phyloP scores from a whole-genome alignment of 495 filamentous ascomycete species.

The Pyronema omphalodes region DNA sequence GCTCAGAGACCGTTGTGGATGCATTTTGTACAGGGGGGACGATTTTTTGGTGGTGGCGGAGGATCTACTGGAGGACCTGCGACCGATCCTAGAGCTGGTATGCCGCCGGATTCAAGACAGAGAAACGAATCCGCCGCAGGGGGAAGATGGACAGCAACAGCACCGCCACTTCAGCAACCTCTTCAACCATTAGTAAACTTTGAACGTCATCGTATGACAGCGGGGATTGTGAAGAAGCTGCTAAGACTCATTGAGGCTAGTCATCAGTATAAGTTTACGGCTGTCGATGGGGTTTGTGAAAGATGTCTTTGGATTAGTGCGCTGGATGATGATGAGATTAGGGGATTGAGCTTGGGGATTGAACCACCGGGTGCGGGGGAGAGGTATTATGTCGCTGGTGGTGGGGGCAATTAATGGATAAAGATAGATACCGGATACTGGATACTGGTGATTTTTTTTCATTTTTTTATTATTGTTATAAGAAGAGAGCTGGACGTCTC shows the following conservation, averaged over 20 bases:
- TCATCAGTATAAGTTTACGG: constrained; percentile 65
- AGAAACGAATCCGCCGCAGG: too few relatives aligned
- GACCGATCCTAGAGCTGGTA: too few relatives aligned
- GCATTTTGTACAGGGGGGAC: background rate
- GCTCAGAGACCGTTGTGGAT: constrained; percentile 52
- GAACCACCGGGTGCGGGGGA: constrained; percentile 14
- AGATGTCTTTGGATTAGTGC: constrained; percentile 91
- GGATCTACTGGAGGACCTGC: too few relatives aligned
- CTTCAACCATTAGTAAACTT: constrained; percentile 79
- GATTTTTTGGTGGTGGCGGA: too few relatives aligned
- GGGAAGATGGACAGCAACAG: constrained; percentile 10
- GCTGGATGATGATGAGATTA: constrained; percentile 69
- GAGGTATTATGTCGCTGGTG: too few relatives aligned
- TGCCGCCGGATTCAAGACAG: too few relatives aligned
- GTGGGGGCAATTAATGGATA: too few relatives aligned
- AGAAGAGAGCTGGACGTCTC: too few relatives aligned
- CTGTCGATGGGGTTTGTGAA: constrained; percentile 72
- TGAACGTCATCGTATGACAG: constrained; percentile 76
- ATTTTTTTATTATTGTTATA: too few relatives aligned
- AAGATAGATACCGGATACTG: too few relatives aligned
- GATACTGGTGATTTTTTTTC: too few relatives aligned
- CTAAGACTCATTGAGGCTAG: constrained; percentile 83
- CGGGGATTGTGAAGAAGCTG: constrained; percentile 82
- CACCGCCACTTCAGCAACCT: constrained; percentile 25
- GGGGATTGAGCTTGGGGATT: constrained; percentile 35